Base-by-base conservation (phyloP, 371 early-diverging fungal species). In the Neoconidiobolus thromboides region DNA sequence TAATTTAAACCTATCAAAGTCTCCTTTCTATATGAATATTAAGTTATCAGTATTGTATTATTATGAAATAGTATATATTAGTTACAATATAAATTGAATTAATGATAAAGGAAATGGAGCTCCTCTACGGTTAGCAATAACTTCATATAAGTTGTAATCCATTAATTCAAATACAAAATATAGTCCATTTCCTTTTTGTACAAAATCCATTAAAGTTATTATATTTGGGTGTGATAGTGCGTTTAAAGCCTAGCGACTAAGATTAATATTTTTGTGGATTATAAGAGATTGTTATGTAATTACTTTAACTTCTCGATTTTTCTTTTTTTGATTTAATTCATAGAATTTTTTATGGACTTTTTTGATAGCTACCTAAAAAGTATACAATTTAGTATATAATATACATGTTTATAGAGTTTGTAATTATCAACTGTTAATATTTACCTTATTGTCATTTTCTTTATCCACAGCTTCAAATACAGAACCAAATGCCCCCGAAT, bases 111-210 rank as follows among this genome's bases (percentile, higher is more conserved):
- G 65, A 56, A 85, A 71, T 7, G 66, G 63, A 6, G 60, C 53
- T 26, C 82, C 87, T 40, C 79, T 79, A 36, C 82, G 75, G 41
- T 78, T 76, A 55, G 82, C 79, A 39, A 89, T 83, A 56, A 82
- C 64, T 67, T 93, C 91, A 67, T 91, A 91, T 42, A 96, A 69
- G 68, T 94, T 91, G n/a, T 86, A 85, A 41, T 96, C 88, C 83
- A 92, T 86, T 60, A 78, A 87, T 68, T 96, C 96, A 70, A 96
- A 92, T 0, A 96, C 86, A 67, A 94, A 84, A 62, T 78, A 82
- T 3, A 92, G 77, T 60, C 87, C 83, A 62, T 87, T 87, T 60
- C 79, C 76, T 57, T 84, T 86, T 15, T 86, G 72, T 65, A 89
- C 81, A 37, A 85, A 86, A 55, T 93, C 91, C 43, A 80, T 74